Conservation (phyloP, 2,329 filamentous ascomycete genomes). For the Cercospora beticola region DNA sequence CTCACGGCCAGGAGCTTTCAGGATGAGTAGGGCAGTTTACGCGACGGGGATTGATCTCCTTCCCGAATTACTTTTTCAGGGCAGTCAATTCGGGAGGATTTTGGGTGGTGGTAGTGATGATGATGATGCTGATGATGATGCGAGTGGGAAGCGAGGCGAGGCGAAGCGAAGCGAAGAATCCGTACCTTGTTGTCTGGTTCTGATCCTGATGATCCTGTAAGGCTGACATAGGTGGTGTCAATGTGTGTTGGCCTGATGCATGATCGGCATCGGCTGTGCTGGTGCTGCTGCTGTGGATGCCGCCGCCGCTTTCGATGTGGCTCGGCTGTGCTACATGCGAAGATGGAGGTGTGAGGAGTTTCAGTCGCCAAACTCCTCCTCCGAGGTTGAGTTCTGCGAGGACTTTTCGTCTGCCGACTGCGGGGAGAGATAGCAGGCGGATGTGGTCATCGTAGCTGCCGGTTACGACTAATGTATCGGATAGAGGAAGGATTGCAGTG, state of each 20-base stretch:
- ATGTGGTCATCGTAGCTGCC: conserved; percentile 90
- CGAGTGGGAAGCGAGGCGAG: neutral
- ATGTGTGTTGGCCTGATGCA: neutral
- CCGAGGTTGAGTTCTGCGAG: conserved; percentile 66
- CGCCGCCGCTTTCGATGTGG: neutral
- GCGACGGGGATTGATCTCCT: neutral
- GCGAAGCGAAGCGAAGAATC: neutral
- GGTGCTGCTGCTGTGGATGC: neutral
- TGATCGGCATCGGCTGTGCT: conserved; percentile 1
- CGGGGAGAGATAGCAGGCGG: conserved; percentile 58
- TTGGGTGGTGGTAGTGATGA: neutral
- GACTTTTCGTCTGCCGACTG: conserved; percentile 47
- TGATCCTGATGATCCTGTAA: conserved; percentile 15
- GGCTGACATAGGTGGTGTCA: conserved; percentile 2
- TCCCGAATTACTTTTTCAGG: neutral
- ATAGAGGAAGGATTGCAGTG: conserved; percentile 77
- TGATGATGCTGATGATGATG: neutral
- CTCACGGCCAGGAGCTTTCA: neutral
- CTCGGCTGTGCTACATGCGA: conserved; percentile 1
- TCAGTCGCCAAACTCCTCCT: conserved; percentile 86
- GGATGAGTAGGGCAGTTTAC: neutral
- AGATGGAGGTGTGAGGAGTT: conserved; percentile 50
- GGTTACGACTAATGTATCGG: conserved; percentile 66
- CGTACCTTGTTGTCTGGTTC: conserved; percentile 17
- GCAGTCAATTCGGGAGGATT: neutral